Evolutionary conservation across 192 early-diverging fungal genomes (phyloP).

Genomic region (Spizellomyces sp.): DNA sequence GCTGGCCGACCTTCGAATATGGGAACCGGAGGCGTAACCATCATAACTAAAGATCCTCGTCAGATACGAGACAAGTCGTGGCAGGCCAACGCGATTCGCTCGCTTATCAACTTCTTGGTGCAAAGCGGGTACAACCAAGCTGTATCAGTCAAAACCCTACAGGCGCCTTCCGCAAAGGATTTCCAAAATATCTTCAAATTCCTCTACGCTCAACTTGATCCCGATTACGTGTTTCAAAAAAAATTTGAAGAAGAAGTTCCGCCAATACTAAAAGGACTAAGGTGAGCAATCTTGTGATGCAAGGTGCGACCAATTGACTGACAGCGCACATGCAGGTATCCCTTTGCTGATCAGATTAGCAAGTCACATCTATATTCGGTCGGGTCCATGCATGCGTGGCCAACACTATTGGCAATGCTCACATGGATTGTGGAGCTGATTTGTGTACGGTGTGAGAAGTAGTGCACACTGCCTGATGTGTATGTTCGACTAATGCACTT

Average conservation of each 20-base stretch:
- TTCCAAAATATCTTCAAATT: slow-evolving; percentile 76
- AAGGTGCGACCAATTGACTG: background rate
- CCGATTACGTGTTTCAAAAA: slow-evolving; percentile 57
- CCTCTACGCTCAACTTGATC: slow-evolving; percentile 71
- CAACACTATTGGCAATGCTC: slow-evolving; percentile 67
- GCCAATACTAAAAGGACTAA: slow-evolving; percentile 59
- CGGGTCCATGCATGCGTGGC: slow-evolving; percentile 73
- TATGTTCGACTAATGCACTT: background rate
- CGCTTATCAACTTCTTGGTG: slow-evolving; percentile 66
- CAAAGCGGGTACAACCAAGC: slow-evolving; percentile 61
- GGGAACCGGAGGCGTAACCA: slow-evolving; percentile 2
- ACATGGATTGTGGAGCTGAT: slow-evolving; percentile 78
- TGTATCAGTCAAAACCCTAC: slow-evolving; percentile 59
- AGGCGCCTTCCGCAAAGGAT: slow-evolving; percentile 68
- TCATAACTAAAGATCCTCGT: slow-evolving; percentile 66
- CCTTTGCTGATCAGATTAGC: slow-evolving; percentile 66
- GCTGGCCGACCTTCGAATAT: slow-evolving; percentile 27
- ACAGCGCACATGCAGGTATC: slow-evolving; percentile 36
- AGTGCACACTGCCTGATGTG: background rate
- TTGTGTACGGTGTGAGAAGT: slow-evolving; percentile 34
- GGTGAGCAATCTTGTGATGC: slow-evolving; percentile 42
- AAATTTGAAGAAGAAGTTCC: slow-evolving; percentile 76
- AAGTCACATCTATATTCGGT: slow-evolving; percentile 72
- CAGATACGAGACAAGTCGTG: slow-evolving; percentile 65
- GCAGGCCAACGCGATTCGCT: slow-evolving; percentile 58